Base-by-base conservation (phyloP, 73 alveolate genomes). In the Paramecium primaurelia region DNA sequence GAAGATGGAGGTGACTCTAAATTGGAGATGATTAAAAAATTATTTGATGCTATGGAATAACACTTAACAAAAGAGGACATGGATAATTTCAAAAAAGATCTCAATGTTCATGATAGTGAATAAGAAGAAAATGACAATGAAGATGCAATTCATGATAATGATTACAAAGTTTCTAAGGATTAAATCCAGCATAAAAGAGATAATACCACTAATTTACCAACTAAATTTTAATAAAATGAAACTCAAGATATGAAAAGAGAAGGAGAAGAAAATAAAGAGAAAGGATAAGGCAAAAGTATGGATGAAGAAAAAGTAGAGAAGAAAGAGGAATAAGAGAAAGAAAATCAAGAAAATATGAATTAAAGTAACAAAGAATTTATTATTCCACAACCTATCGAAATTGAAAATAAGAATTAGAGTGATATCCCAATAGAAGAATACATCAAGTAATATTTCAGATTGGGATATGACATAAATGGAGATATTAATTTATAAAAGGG, bases 131-230 rank as follows among this genome's bases (percentile, higher is more conserved):
- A 37, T 73, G 30, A 64, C 77, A 87, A 68, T 68, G 88, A 83
- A 94, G 92, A 83, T 93, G 95, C 93, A 4, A 96, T 90, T 16
- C 93, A 95, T 54, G 97, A 97, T 92, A 96, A 93, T 59, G 95
- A 96, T 71, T 86, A 92, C 83, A 95, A 96, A 87, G 84, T 94
- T 59, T 95, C 95, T 4, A 96, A 95, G 68, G 96, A 97, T 64
- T 95, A 93, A 77, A 73, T 92, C 11, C 84, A 95, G 71, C 97
- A 93, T 77, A 93, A 96, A 86, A 89, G 85, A 84, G 92, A 95
- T 86, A 97, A 95, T n/a, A 96, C 90, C 14, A 47, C 88, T 16
- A 88, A 86, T 40, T 32, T 68, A 80, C 75, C 86, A 47, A 42
- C 80, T 75, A 42, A 75, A 42, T 73, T 73, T 86, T 30, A 87